A percentile compares a stretch with the other conserved stretches of the same genome.
These are phyloP conservation scores for Colletotrichum abscissum DNA, from an alignment of 2,329 filamentous ascomycete genomes.

Conservation along the genomic window DNA sequence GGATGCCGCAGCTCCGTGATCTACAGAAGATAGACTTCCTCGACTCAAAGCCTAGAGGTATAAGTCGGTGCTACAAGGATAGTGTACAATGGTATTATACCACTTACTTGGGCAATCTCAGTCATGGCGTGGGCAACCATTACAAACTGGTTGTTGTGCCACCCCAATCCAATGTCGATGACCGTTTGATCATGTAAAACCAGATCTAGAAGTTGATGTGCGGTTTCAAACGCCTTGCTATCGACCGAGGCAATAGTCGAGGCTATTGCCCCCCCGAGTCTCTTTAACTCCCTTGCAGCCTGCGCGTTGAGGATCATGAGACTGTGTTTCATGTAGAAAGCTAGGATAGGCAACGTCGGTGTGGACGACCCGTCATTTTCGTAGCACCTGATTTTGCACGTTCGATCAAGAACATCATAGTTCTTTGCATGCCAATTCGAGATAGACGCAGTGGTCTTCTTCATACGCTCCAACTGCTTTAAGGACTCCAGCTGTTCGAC, in stretches of 20 bases:
- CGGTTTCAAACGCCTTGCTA: slow-evolving; percentile 5
- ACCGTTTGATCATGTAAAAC: slow-evolving; percentile 23
- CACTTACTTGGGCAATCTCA: slow-evolving; percentile 37
- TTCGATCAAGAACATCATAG: slow-evolving; percentile 27
- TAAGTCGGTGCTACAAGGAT: too few species aligned
- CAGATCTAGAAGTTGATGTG: not conserved
- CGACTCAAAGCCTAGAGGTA: too few species aligned
- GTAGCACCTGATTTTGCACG: not conserved
- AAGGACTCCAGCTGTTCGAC: not conserved
- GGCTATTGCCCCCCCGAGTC: too few species aligned
- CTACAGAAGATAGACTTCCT: too few species aligned
- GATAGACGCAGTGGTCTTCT: slow-evolving; percentile 36
- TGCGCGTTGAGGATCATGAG: slow-evolving; percentile 42
- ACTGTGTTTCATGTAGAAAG: slow-evolving; percentile 41
- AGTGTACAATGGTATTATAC: too few species aligned
- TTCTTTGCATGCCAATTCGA: slow-evolving; percentile 37
- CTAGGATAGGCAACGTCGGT: slow-evolving; percentile 34
- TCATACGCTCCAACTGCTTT: slow-evolving; percentile 30
- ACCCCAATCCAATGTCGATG: slow-evolving; percentile 37
- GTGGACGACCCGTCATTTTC: not conserved
- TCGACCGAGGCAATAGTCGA: slow-evolving; percentile 21
- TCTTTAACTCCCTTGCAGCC: slow-evolving; percentile 38
- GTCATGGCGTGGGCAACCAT: slow-evolving; percentile 41
- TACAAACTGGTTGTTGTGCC: slow-evolving; percentile 42
- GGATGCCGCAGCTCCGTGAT: too few species aligned